These are phyloP conservation scores for Aphanomyces stellatus DNA, from an alignment of 352 stramenopile species.

Conservation along the genomic window DNA sequence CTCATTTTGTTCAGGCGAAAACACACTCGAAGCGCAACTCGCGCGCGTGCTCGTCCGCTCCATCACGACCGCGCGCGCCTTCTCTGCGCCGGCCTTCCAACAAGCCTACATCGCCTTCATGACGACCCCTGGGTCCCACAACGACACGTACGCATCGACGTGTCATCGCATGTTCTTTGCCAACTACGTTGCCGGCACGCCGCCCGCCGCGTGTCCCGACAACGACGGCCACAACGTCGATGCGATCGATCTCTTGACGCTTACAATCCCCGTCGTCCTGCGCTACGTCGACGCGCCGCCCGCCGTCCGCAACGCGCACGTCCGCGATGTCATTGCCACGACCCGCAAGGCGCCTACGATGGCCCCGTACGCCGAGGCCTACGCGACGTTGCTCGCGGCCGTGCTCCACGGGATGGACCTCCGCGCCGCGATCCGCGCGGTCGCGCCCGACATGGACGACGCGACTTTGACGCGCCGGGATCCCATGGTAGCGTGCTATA, in stretches of 20 bases:
- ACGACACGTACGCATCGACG: slow-evolving; percentile 73
- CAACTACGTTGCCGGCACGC: slow-evolving; percentile 40
- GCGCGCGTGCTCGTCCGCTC: slow-evolving; percentile 41
- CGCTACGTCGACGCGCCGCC: not conserved
- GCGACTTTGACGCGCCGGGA: slow-evolving; percentile 10
- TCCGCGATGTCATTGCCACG: slow-evolving; percentile 13
- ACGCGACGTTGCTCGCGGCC: slow-evolving; percentile 30
- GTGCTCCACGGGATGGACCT: slow-evolving; percentile 24
- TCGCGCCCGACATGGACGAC: slow-evolving; percentile 1
- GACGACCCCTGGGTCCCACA: slow-evolving; percentile 56
- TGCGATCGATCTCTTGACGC: slow-evolving; percentile 46
- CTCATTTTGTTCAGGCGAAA: slow-evolving; percentile 34
- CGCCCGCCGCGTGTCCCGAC: slow-evolving; percentile 51
- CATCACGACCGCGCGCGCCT: slow-evolving; percentile 28
- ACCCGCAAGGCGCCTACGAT: slow-evolving; percentile 4
- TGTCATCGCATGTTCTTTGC: slow-evolving; percentile 84
- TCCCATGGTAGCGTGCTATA: slow-evolving; percentile 63
- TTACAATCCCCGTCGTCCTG: slow-evolving; percentile 19
- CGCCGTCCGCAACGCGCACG: not conserved
- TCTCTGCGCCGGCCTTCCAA: not conserved
- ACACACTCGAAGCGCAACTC: slow-evolving; percentile 59
- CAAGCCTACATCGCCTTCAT: slow-evolving; percentile 67
- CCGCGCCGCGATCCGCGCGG: not conserved
- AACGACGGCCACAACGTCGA: slow-evolving; percentile 81
- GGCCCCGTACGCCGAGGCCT: slow-evolving; percentile 25